Evolutionary conservation across 164 flowering plant genomes (phyloP), one percentile per base, ranked within the genome.

Genomic region (Nelumbo lutea): DNA sequence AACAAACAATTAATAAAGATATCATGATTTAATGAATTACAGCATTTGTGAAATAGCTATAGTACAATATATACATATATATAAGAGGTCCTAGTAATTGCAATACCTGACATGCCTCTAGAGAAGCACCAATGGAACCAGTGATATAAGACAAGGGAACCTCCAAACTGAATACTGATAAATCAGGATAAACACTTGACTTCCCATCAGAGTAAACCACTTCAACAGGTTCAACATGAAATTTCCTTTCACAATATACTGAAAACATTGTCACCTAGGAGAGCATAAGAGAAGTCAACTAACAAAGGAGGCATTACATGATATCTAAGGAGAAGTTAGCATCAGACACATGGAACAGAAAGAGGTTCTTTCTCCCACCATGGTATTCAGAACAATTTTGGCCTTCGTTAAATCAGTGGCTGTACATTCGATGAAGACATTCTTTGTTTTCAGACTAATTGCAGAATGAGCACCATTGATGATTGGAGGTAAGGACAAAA

Each of bases 401-500:
- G 98, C 99, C 82, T 88, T 93, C 7, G 95, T 91, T 73, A 93
- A 80, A 78, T 96, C 99, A 73, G 96, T 91, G 53, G 96, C 98
- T 42, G 97, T 91, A 72, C 99, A 93, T 78, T 96, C 99, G 72
- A 96, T 87, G 75, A 96, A 85, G 42, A 96, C 95, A 80, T 90
- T 93, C 83, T 85, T 90, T 46, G 99, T 96, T 80, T 85, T 79
- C 60, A 88, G 70, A 52, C 83, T 80, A 48, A 96, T 92, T 62
- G 99, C 99, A 43, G 99, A 96, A 80, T 86, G 97, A 51, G 95
- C 92, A 70, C 99, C 87, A 83, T 96, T 90, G 27, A 96, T 96
- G 44, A 96, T 93, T 9, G 99, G 98, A 1, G 98, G 99, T 60
- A 93, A 66, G 66, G 99, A 96, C 73, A 96, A 53, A 62, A 96